Evolutionary conservation across 2,329 filamentous ascomycete genomes (phyloP).

Genomic region (Colletotrichum orbiculare): DNA sequence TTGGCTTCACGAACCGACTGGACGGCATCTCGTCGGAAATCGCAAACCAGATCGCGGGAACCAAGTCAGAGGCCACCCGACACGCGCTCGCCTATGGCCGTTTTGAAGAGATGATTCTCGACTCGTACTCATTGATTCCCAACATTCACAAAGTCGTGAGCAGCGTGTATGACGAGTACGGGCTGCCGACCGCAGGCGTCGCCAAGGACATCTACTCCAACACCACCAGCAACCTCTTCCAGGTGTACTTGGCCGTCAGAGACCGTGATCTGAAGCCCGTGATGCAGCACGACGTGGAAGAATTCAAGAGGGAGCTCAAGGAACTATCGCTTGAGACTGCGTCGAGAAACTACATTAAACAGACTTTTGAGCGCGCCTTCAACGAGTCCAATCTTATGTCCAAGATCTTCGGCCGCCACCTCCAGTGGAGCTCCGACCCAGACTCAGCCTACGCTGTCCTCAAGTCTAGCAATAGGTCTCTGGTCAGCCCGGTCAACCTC

Average conservation of each 20-base stretch:
- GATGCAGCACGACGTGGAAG: constrained; percentile 64
- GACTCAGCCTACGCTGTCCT: constrained; percentile 64
- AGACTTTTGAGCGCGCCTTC: constrained; percentile 68
- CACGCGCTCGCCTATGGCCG: constrained; percentile 70
- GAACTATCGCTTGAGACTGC: constrained; percentile 63
- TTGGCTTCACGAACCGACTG: constrained; percentile 63
- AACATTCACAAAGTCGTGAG: constrained; percentile 65
- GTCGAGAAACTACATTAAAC: constrained; percentile 68
- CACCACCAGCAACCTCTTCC: constrained; percentile 65
- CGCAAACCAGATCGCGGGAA: constrained; percentile 62
- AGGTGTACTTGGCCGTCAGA: constrained; percentile 62
- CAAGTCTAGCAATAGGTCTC: constrained; percentile 60
- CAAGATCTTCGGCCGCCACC: constrained; percentile 67
- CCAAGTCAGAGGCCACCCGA: constrained; percentile 68
- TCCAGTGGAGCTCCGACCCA: constrained; percentile 60
- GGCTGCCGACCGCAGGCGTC: constrained; percentile 55
- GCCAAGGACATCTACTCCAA: constrained; percentile 64
- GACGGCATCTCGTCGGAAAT: constrained; percentile 67
- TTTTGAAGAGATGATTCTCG: constrained; percentile 67
- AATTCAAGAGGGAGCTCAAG: constrained; percentile 65
- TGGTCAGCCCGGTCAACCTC: constrained; percentile 67
- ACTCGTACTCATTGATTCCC: constrained; percentile 65
- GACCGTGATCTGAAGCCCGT: constrained; percentile 65
- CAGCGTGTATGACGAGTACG: constrained; percentile 63
- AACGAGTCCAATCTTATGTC: constrained; percentile 65